These are phyloP conservation scores for Talaromyces trachyspermus DNA, from an alignment of 495 filamentous ascomycete genomes.

Conservation along the genomic window DNA sequence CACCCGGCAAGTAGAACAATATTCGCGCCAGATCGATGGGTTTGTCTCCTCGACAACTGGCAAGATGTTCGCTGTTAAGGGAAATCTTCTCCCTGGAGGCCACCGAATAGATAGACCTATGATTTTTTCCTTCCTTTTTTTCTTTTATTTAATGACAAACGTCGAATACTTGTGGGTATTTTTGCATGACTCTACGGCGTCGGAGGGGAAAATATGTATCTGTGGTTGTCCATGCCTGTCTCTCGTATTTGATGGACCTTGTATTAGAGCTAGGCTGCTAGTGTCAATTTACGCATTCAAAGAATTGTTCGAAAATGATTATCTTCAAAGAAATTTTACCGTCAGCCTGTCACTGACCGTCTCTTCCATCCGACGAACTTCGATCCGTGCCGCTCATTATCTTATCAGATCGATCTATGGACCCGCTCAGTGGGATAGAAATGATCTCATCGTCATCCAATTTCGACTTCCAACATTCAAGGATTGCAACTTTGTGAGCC, in stretches of 20 bases:
- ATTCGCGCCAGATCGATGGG: constrained; percentile 93
- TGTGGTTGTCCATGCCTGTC: constrained; percentile 35
- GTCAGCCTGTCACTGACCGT: not conserved
- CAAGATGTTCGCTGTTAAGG: constrained; percentile 98
- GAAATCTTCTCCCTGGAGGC: constrained; percentile 48
- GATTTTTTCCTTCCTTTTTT: not conserved
- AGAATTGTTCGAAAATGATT: constrained; percentile 4
- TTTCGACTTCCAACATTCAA: not conserved
- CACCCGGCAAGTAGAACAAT: constrained; percentile 93
- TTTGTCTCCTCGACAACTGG: constrained; percentile 83
- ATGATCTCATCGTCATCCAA: constrained; percentile 1
- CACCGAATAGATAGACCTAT: constrained; percentile 27
- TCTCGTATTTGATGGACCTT: constrained; percentile 26
- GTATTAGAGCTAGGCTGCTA: not conserved
- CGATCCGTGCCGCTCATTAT: not conserved
- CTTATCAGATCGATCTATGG: constrained; percentile 5
- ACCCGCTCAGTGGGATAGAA: not conserved
- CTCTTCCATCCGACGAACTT: not conserved
- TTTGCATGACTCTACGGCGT: constrained; percentile 46
- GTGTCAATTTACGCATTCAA: no score
- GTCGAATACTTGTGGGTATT: constrained; percentile 16
- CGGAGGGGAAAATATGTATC: constrained; percentile 43
- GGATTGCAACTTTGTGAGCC: not conserved
- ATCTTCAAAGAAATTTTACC: not conserved
- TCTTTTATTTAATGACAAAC: constrained; percentile 4